A percentile compares a stretch with the other conserved stretches of the same genome.
phyloP scores from a whole-genome alignment of 768 basidiomycete genomes.

The Mycena epipterygia region DNA sequence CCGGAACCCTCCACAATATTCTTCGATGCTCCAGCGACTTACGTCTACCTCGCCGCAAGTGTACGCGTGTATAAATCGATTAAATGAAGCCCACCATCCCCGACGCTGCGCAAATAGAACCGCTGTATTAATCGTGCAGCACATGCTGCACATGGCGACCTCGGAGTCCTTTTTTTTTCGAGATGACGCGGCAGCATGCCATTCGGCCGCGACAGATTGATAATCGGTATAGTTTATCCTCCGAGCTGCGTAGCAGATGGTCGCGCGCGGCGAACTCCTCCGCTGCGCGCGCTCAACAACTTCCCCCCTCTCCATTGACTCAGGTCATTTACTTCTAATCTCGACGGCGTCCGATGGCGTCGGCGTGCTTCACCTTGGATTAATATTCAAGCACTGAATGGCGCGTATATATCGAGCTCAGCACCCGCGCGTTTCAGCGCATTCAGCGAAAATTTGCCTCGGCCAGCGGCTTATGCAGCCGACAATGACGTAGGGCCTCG shows the following conservation, averaged over 20 bases:
- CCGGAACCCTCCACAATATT: neutral
- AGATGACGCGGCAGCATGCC: neutral
- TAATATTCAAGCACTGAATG: neutral
- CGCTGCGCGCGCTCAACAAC: no score
- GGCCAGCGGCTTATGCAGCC: neutral
- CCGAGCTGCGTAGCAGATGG: neutral
- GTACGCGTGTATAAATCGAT: neutral
- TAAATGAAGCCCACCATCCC: neutral
- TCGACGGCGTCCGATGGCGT: constrained; percentile 17
- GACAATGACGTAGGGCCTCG: constrained; percentile 2
- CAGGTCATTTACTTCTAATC: neutral
- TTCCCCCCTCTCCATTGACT: no score
- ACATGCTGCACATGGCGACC: neutral
- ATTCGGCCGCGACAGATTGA: neutral
- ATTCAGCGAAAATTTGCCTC: neutral
- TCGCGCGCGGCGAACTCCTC: no score
- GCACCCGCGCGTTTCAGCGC: neutral
- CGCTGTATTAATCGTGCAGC: neutral
- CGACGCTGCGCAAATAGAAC: neutral
- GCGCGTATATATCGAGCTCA: neutral
- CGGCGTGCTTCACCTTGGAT: neutral
- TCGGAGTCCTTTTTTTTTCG: neutral
- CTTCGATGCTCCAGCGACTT: neutral
- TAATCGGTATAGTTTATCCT: neutral
- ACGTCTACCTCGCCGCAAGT: neutral